Percentiles rank a stretch among this genome's conserved stretches.
phyloP scores from a whole-genome alignment of 352 stramenopile species.

The Globisporangium cystogenes region DNA sequence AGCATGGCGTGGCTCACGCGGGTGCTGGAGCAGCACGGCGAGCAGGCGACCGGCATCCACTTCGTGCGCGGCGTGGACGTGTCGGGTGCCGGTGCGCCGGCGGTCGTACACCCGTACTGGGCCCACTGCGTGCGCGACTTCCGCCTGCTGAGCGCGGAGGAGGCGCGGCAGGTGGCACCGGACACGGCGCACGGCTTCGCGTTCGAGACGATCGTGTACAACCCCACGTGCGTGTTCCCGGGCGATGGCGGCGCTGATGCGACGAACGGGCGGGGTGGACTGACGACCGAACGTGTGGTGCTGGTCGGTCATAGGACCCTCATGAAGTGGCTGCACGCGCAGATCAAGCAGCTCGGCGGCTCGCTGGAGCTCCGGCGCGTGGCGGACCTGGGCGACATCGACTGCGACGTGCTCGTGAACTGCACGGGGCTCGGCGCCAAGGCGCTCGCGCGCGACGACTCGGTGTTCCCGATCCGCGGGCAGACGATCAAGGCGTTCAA shows the following conservation, averaged over 20 bases:
- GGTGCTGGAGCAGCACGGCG: slow-evolving; percentile 29
- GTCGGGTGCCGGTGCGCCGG: slow-evolving; percentile 22
- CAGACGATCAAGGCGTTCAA: slow-evolving; percentile 61
- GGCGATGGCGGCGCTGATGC: neutral
- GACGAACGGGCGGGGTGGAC: neutral
- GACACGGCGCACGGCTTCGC: slow-evolving; percentile 42
- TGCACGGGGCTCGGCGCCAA: slow-evolving; percentile 49
- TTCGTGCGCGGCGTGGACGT: slow-evolving; percentile 44
- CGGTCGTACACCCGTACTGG: slow-evolving; percentile 56
- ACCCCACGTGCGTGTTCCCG: slow-evolving; percentile 23
- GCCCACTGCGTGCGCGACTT: slow-evolving; percentile 59
- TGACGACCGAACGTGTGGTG: neutral
- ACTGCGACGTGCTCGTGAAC: slow-evolving; percentile 54
- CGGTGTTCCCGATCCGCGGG: slow-evolving; percentile 47
- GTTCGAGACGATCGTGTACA: slow-evolving; percentile 66
- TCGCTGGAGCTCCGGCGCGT: slow-evolving; percentile 44
- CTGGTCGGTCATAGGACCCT: slow-evolving; percentile 25
- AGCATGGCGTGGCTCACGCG: slow-evolving; percentile 53
- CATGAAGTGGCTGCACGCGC: slow-evolving; percentile 40
- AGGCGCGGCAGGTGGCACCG: slow-evolving; percentile 28
- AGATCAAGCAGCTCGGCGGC: slow-evolving; percentile 39
- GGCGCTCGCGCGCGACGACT: slow-evolving; percentile 34
- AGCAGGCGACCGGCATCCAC: slow-evolving; percentile 43
- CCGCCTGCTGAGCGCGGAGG: slow-evolving; percentile 30
- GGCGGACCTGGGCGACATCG: slow-evolving; percentile 24